Base-by-base conservation (phyloP, 345 rosid species). In the Raphanus sativus region DNA sequence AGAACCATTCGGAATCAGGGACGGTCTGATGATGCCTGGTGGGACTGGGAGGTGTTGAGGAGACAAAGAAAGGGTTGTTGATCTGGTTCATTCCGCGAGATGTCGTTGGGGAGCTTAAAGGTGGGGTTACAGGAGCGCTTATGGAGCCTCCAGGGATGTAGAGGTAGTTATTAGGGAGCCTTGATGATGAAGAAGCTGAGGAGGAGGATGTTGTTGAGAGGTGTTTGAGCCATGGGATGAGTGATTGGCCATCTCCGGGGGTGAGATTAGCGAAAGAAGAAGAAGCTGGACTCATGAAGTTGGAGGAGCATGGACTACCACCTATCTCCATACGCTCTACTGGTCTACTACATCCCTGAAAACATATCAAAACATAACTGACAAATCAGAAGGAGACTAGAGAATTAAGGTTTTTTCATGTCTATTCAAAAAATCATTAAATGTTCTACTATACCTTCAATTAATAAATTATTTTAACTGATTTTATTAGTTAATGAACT, bases 71-170 rank as follows among this genome's bases (percentile, higher is more conserved):
- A 9, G 90, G 76, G 89, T 76, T 75, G 84, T 77, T 86, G 86
- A 52, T 25, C 32, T 89, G 90, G 79, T 78, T 91, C 5, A 79
- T 75, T 33, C 94, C 86, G 71, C 94, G 92, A 15, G 87, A 89
- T 28, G 93, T 87, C 29, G 21, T 21, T 21, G 99, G 99, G 56
- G 99, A 96, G 85, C 97, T 93, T 85, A 93, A 73, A 64, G 98
- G 97, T 74, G 99, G 99, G 6, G 99, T 96, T 48, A 96, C 99
- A 3, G 99, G 99, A 78, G 99, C 99, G 82, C 99, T 96, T 36
- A 96, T 89, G 40, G 99, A 95, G 45, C 98, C 97, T 16, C 90
- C 88, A 7, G 87, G 89, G 75, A 88, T 82, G 81, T 86, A 90
- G 56, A 87, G 89, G 68, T 88, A 87, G 60, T 78, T 77, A 74